Conservation (phyloP, 2,329 filamentous ascomycete genomes). For the Exophiala xenobiotica region DNA sequence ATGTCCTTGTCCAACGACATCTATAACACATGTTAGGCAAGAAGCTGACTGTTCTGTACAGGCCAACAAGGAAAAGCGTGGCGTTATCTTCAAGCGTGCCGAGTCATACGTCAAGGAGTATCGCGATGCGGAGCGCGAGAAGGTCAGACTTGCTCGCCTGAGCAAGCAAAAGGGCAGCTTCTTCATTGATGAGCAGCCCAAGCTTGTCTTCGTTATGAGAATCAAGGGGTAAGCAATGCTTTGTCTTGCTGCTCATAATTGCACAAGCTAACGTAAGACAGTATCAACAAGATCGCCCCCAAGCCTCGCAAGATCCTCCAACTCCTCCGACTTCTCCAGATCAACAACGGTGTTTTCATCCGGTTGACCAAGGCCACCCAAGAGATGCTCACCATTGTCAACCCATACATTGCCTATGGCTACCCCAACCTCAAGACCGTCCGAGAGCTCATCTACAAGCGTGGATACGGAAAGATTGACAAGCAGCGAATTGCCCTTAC, state of each 20-base stretch:
- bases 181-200: conserved; percentile 91
- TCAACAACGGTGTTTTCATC: conserved; percentile 99
- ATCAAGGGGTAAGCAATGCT: conserved; percentile 83
- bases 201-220: conserved; percentile 95
- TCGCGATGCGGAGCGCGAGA: conserved; percentile 96
- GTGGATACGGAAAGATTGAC: conserved; percentile 97
- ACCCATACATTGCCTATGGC: conserved; percentile 98
- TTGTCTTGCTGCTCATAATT: background rate
- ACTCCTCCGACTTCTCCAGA: conserved; percentile 98
- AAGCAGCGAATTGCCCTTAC: conserved; percentile 96
- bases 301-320: conserved; percentile 99
- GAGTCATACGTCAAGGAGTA: conserved; percentile 99
- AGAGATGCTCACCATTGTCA: conserved; percentile 97
- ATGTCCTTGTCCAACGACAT: conserved; percentile 2
- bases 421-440: conserved; percentile 99
- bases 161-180: conserved; percentile 91
- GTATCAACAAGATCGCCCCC: conserved; percentile 99
- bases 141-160: conserved; percentile 85
- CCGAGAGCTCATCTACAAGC: conserved; percentile 99
- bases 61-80: conserved; percentile 98
- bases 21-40: conserved; percentile 31
- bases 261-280: conserved; percentile 35
- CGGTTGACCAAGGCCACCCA: conserved; percentile 94
- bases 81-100: conserved; percentile 98
- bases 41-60: conserved; percentile 45